phyloP scores from a whole-genome alignment of 495 filamentous ascomycete species.

The Venustampulla echinocandica region DNA sequence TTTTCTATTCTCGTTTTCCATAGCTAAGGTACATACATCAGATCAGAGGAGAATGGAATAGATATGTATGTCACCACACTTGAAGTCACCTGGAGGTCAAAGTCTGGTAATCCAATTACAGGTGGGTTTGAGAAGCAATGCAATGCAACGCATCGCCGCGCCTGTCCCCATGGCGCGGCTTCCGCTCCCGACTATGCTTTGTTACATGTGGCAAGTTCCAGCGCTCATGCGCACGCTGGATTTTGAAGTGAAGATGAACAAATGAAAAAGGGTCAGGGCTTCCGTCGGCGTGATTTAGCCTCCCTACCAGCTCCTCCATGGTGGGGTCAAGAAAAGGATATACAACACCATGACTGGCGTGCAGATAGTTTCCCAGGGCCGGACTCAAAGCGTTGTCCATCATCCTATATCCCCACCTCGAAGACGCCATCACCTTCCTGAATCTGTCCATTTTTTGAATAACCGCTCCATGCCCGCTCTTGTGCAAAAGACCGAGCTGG shows the following conservation, averaged over 20 bases:
- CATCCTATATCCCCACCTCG: background rate
- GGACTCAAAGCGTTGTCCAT: background rate
- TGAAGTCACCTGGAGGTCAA: background rate
- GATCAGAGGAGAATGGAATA: no score
- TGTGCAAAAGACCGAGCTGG: constrained; percentile 10
- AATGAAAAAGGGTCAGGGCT: constrained; percentile 13
- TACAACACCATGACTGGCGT: background rate
- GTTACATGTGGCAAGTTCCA: constrained; percentile 17
- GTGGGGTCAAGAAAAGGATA: background rate
- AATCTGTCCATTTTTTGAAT: constrained; percentile 16
- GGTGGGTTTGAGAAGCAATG: constrained; percentile 1
- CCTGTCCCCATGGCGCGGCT: background rate
- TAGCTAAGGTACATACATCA: no score
- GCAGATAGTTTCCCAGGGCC: background rate
- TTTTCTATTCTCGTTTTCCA: no score
- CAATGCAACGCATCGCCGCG: constrained; percentile 9
- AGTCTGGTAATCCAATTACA: background rate
- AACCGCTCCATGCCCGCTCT: constrained; percentile 11
- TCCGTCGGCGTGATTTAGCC: background rate
- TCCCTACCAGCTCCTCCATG: background rate
- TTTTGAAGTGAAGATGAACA: constrained; percentile 20
- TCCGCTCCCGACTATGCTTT: constrained; percentile 11
- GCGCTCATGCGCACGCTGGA: constrained; percentile 16
- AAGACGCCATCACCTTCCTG: constrained; percentile 10
- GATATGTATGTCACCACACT: background rate